These are phyloP conservation scores for Talaromyces thailandensis DNA, from an alignment of 495 filamentous ascomycete genomes.

Conservation along the genomic window DNA sequence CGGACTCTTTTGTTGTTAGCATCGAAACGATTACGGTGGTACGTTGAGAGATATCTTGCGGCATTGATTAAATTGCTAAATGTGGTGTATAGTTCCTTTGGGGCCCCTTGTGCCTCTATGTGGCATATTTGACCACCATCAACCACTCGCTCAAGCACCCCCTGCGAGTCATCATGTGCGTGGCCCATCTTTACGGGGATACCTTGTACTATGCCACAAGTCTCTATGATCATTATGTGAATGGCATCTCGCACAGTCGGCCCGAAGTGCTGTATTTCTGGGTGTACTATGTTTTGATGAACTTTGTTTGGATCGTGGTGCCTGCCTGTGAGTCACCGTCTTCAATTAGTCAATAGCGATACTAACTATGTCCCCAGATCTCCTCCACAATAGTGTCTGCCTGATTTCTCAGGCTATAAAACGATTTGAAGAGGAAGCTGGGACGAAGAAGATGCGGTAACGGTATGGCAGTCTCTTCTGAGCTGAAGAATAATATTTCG, in stretches of 20 bases:
- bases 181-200: constrained; percentile 82
- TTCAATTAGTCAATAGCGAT: constrained; percentile 25
- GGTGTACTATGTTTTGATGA: constrained; percentile 81
- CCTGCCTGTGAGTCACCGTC: constrained; percentile 42
- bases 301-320: constrained; percentile 77
- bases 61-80: too few relatives aligned
- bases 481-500: not conserved
- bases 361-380: constrained; percentile 31
- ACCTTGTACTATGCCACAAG: constrained; percentile 79
- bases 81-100: constrained; percentile 45
- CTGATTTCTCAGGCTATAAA: constrained; percentile 38
- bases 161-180: constrained; percentile 60
- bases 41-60: too few relatives aligned
- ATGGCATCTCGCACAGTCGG: constrained; percentile 53
- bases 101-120: constrained; percentile 71
- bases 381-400: constrained; percentile 41
- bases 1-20: constrained; percentile 71
- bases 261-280: constrained; percentile 80
- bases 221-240: constrained; percentile 53
- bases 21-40: constrained; percentile 79
- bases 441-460: constrained; percentile 18
- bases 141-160: constrained; percentile 57
- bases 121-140: constrained; percentile 50
- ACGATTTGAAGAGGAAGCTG: constrained; percentile 27
- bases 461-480: not conserved